Base-by-base conservation (phyloP, 202 grass and related monocot genomes). In the Schoenoplectus triqueter region DNA sequence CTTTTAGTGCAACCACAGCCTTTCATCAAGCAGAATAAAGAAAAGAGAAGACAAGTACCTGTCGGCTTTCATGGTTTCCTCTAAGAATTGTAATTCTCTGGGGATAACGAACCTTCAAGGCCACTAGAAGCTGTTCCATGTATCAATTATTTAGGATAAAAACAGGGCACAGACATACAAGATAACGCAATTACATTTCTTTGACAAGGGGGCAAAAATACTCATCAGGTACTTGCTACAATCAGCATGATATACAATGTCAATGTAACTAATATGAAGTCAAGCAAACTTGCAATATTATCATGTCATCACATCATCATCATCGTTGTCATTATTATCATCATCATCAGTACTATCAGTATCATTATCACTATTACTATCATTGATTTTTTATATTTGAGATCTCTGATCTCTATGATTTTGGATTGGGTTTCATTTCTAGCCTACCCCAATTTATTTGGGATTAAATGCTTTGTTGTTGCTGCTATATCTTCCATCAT, bases 71-170 rank as follows among this genome's bases (percentile, higher is more conserved):
- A 31, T 95, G 96, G 75, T 98, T 98, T 92, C 96, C 96, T 91
- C 96, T 92, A 66, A 98, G 93, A 92, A 98, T 98, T 48, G 96
- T 98, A 73, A 98, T 98, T 84, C 96, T 90, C 84, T 98, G 93
- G 86, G 93, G 88, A 93, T 98, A 98, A n/a, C 93, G 96, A 85
- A 98, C 96, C 87, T 98, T 98, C 78, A 98, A 73, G 69, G 96
- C 87, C 74, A 98, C 96, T 87, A 98, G 84, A 86, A 98, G 96
- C 96, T 98, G 85, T 68, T 77, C 22, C 41, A 63, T 52, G 65
- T 60, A 88, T 52, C 48, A 67, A 83, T 31, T 31, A 21, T 74
- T 73, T 84, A 90, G 10, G 83, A 68, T 42, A 41, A 76, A 15
- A 81, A 70, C 11, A 70, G 7, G 22, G 14, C 40, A 60, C 55